Evolutionary conservation across 192 early-diverging fungal species (phyloP), one percentile per base, ranked within the genome.

Genomic region (Coemansia sp.): DNA sequence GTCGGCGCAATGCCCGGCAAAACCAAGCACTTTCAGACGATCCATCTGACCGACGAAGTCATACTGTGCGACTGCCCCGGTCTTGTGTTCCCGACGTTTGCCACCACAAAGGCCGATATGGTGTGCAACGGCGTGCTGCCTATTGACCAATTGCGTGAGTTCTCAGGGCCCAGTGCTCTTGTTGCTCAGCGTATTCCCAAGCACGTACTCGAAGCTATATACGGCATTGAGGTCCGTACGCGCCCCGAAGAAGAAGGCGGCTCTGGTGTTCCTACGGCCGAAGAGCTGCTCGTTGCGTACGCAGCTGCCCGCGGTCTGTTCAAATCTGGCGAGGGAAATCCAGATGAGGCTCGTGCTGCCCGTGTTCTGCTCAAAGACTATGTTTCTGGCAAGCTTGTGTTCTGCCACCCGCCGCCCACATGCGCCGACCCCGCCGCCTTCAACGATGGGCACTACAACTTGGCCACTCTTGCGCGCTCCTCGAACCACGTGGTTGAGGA

Each of bases 11-110:
- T 96, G 19, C 97, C 97, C 19, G 97, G 97, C 65, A 99, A 98
- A 69, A 99, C 97, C 60, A 98, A 98, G 84, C 97, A 99, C 75
- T 99, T 99, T 84, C 97, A 99, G 83, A 98, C 97, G 32, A 93
- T 99, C 63, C 91, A 94, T 52, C 84, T 99, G 67, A 92, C 92
- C 2, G 85, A 88, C 56, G 71, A 81, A 27, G 76, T 95, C 39
- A 80, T 98, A 17, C 90, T 99, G 43, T 99, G 97, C 75, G 97
- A 99, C 82, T 99, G 97, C 83, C 97, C 97, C 50, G 97, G 97
- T 69, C 84, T 99, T 21, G 97, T 99, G 14, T 98, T 99, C 86
- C 97, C 97, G 14, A 91, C 93, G 5, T 99, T 99, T 78, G 95
- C 95, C 10, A 98, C 95, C 2, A 98, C 96, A 12, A 90, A 94